Percentiles rank a stretch among this genome's conserved stretches.
phyloP scores from a whole-genome alignment of 805 yeast genomes.

The Lachancea fermentati region DNA sequence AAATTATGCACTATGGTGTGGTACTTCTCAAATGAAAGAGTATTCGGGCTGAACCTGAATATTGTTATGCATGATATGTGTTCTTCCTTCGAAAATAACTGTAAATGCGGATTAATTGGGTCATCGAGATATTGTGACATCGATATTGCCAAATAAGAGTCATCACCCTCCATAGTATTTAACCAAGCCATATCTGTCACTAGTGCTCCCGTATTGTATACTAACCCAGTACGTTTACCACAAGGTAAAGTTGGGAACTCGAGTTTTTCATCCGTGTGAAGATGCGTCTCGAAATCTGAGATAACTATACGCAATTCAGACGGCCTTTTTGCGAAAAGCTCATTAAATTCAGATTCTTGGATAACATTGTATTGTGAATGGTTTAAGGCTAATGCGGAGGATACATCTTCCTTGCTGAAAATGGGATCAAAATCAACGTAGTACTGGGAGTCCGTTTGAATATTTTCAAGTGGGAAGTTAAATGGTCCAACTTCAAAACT shows the following conservation, averaged over 20 bases:
- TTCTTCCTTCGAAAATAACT: slow-evolving; percentile 23
- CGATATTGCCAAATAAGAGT: slow-evolving; percentile 47
- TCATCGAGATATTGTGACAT: slow-evolving; percentile 35
- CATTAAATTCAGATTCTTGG: slow-evolving; percentile 19
- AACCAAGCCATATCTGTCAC: slow-evolving; percentile 53
- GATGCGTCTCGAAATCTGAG: slow-evolving; percentile 16
- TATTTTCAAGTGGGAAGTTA: slow-evolving; percentile 33
- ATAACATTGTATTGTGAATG: slow-evolving; percentile 15
- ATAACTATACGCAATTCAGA: slow-evolving; percentile 16
- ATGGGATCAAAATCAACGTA: slow-evolving; percentile 19
- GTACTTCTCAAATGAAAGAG: slow-evolving; percentile 26
- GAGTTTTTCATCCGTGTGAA: slow-evolving; percentile 16
- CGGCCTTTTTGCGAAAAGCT: slow-evolving; percentile 22
- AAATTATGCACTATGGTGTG: slow-evolving; percentile 35
- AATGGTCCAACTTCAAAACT: slow-evolving; percentile 47
- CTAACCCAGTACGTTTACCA: slow-evolving; percentile 34
- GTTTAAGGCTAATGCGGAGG: slow-evolving; percentile 6
- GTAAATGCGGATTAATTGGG: slow-evolving; percentile 26
- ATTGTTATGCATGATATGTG: slow-evolving; percentile 41
- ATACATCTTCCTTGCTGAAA: slow-evolving; percentile 8
- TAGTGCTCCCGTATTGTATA: slow-evolving; percentile 46
- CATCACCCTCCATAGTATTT: slow-evolving; percentile 24
- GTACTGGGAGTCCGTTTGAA: slow-evolving; percentile 22
- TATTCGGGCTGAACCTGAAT: slow-evolving; percentile 34
- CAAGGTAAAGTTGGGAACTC: slow-evolving; percentile 28